Evolutionary conservation across 2,329 filamentous ascomycete genomes (phyloP).

Genomic region (Apiospora arundinis): DNA sequence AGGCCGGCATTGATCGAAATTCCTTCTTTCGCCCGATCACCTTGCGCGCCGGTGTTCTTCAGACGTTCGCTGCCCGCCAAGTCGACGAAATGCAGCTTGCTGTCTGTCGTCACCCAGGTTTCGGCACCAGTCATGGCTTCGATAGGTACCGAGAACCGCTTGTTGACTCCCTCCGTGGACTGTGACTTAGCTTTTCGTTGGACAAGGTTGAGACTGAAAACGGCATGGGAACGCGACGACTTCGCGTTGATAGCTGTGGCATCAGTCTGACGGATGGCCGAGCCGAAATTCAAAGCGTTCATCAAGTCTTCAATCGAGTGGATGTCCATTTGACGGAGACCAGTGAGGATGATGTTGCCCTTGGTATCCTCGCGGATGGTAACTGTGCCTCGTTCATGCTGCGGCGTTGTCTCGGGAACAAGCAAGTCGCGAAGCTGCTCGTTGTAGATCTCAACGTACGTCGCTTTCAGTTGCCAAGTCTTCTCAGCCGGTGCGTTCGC

Average conservation of each 20-base stretch:
- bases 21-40: conserved; percentile 91
- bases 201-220: conserved; percentile 93
- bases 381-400: conserved; percentile 77
- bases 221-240: conserved; percentile 95
- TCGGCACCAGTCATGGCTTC: conserved; percentile 78
- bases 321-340: conserved; percentile 85
- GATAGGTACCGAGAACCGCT: conserved; percentile 84
- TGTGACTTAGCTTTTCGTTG: conserved; percentile 74
- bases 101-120: conserved; percentile 84
- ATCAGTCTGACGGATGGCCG: conserved; percentile 93
- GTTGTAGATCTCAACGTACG: conserved; percentile 98
- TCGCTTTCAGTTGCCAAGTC: conserved; percentile 90
- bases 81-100: conserved; percentile 98
- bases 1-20: conserved; percentile 98
- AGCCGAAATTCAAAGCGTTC: conserved; percentile 88
- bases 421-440: conserved; percentile 92
- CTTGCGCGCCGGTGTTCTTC: conserved; percentile 96
- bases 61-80: conserved; percentile 93
- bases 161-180: conserved; percentile 61
- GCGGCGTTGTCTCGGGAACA: conserved; percentile 74
- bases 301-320: conserved; percentile 92
- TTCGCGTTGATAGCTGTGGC: conserved; percentile 97
- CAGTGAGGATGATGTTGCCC: conserved; percentile 92
- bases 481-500: conserved; percentile 62
- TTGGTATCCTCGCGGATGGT: conserved; percentile 93